A percentile compares a stretch with the other conserved stretches of the same genome.
phyloP scores from a whole-genome alignment of 495 filamentous ascomycete species.

The Penicillium steckii region DNA sequence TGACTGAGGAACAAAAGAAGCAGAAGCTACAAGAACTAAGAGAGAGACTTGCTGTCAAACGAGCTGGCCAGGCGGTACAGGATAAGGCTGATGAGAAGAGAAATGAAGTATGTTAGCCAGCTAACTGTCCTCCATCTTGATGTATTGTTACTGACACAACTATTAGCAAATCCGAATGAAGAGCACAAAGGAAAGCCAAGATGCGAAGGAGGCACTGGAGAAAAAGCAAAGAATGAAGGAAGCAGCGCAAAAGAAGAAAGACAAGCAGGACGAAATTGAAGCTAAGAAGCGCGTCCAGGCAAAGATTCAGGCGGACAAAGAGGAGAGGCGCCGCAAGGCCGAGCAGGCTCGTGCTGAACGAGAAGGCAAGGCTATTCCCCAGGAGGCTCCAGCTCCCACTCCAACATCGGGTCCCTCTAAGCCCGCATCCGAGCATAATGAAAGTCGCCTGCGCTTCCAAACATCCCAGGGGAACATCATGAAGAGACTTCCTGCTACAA shows the following conservation, averaged over 20 bases:
- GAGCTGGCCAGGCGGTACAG: constrained; percentile 61
- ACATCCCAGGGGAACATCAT: constrained; percentile 68
- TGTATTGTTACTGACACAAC: background rate
- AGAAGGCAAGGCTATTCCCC: constrained; percentile 63
- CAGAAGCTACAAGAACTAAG: constrained; percentile 71
- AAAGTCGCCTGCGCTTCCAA: constrained; percentile 81
- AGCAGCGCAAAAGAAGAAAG: constrained; percentile 74
- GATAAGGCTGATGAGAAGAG: constrained; percentile 84
- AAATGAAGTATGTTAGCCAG: constrained; percentile 65
- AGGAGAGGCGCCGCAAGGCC: constrained; percentile 74
- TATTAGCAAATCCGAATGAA: constrained; percentile 80
- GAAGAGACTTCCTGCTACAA: constrained; percentile 81
- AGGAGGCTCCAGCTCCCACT: constrained; percentile 36
- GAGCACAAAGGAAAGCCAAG: constrained; percentile 73
- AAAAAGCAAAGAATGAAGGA: constrained; percentile 90
- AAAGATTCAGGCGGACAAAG: constrained; percentile 89
- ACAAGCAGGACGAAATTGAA: constrained; percentile 84
- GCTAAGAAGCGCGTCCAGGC: constrained; percentile 87
- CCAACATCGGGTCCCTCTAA: constrained; percentile 51
- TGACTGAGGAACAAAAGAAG: constrained; percentile 92
- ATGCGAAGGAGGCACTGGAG: constrained; percentile 77
- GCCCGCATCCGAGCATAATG: constrained; percentile 64
- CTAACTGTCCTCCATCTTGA: background rate
- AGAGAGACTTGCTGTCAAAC: constrained; percentile 70
- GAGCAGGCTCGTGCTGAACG: constrained; percentile 82